A percentile compares a stretch with the other conserved stretches of the same genome.
These are phyloP conservation scores for Neoscytalidium dimidiatum DNA, from an alignment of 2,329 filamentous ascomycete species.

Conservation along the genomic window DNA sequence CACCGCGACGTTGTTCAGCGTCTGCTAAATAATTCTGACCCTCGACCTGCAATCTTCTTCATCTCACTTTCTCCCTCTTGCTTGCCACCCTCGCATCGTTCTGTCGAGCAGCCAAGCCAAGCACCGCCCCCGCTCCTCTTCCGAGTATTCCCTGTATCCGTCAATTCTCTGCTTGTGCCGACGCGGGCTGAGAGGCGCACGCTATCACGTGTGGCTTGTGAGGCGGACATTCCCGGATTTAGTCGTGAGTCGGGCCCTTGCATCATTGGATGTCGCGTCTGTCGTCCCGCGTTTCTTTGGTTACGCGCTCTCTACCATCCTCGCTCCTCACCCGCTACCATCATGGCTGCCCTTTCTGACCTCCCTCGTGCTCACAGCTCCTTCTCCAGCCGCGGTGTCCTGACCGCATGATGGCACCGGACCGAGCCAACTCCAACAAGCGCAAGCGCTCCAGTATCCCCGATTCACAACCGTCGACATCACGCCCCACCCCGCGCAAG, in stretches of 20 bases:
- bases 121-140: neutral
- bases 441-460: constrained; percentile 8
- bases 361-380: neutral
- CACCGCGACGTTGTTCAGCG: no score
- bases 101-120: neutral
- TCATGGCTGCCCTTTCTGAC: neutral
- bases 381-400: neutral
- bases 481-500: neutral
- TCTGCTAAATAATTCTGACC: no score
- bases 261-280: constrained; percentile 5
- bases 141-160: neutral
- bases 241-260: constrained; percentile 6
- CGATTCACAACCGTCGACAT: neutral
- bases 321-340: neutral
- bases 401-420: constrained; percentile 16
- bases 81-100: neutral
- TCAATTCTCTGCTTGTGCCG: neutral
- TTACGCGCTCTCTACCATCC: neutral
- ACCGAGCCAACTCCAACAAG: neutral
- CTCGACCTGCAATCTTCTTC: neutral
- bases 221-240: neutral
- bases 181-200: neutral
- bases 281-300: neutral
- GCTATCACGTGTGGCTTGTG: neutral
- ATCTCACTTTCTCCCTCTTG: no score